Percentiles rank a stretch among this genome's conserved stretches.
phyloP scores from a whole-genome alignment of 108 stramenopile species.

The Cyclostephanos tholiformis region DNA sequence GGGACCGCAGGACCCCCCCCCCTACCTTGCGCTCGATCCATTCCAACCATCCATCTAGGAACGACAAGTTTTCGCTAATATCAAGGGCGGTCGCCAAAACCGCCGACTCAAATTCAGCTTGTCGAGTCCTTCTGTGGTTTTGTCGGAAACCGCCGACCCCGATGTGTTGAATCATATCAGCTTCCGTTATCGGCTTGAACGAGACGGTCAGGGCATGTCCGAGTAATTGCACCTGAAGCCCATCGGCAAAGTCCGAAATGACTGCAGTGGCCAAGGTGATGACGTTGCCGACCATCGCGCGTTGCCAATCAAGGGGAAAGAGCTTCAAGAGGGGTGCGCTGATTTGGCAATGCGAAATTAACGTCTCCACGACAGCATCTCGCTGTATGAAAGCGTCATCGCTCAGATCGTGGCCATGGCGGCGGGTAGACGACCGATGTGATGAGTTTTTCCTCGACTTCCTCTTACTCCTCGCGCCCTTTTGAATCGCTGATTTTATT shows the following conservation, averaged over 20 bases:
- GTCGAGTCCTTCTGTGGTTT: constrained; percentile 60
- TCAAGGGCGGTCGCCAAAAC: constrained; percentile 82
- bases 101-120: constrained; percentile 85
- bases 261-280: constrained; percentile 78
- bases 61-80: constrained; percentile 72
- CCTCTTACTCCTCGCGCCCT: constrained; percentile 49
- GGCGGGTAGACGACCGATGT: constrained; percentile 28
- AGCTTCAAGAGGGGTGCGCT: constrained; percentile 85
- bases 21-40: constrained; percentile 87
- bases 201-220: constrained; percentile 81
- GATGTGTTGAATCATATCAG: constrained; percentile 74
- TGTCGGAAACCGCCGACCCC: constrained; percentile 60
- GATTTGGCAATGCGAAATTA: constrained; percentile 86
- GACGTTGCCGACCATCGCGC: constrained; percentile 86
- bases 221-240: constrained; percentile 80
- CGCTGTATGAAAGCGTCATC: constrained; percentile 79
- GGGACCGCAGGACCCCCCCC: constrained; percentile 75
- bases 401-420: constrained; percentile 37
- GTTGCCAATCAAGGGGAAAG: constrained; percentile 88
- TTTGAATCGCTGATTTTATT: constrained; percentile 67
- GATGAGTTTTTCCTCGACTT: constrained; percentile 37
- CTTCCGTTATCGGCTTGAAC: constrained; percentile 86
- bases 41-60: constrained; percentile 86
- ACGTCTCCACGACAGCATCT: constrained; percentile 84
- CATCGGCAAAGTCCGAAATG: constrained; percentile 84